Base-by-base conservation (phyloP, 371 early-diverging fungal genomes). In the Syncephalastrum sp. region DNA sequence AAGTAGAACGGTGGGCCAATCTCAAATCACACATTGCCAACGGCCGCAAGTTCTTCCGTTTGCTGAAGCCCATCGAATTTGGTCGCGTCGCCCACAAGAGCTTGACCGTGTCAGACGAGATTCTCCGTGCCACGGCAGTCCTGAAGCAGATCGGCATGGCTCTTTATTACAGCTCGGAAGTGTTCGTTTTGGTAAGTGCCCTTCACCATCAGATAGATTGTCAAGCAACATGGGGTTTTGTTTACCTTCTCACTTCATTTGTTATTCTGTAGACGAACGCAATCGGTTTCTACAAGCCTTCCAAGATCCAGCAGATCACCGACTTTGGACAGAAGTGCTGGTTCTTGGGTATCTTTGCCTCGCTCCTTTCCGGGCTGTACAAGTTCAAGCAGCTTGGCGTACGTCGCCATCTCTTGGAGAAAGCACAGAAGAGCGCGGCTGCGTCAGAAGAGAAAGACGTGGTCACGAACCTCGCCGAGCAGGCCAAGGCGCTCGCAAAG, bases 61-160 rank as follows among this genome's bases (percentile, higher is more conserved):
- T 73, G n/a, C 51, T 68, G 60, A 86, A 86, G 57, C 81, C 83
- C 24, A 61, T 86, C 42, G 86, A 86, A 55, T 78, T 81, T 66
- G 72, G 79, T 43, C 82, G 83, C 52, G 64, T 67, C 15, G 77
- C 77, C 33, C 59, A 71, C 60, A 82, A 84, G 64, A 73, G 79
- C 16, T 55, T 74, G 15, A 42, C 72, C 6, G 57, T 75, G 42
- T 57, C 63, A 29, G 86, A 87, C 51, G 80, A 77, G 47, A 58
- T 84, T 49, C 23, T 83, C 42, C 73, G 74, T 50, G 60, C 61
- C 49, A 58, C 64, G 23, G 60, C 69, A 42, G 57, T 82, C 45
- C 71, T 80, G 58, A 79, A 77, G 58, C 80, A 80, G 48, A 29
- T 77, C 44, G 69, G 77, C 15, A 81, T 77, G 52, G 79, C 79